Base-by-base conservation (phyloP, 768 basidiomycete genomes). In the Tephrocybe sp. region DNA sequence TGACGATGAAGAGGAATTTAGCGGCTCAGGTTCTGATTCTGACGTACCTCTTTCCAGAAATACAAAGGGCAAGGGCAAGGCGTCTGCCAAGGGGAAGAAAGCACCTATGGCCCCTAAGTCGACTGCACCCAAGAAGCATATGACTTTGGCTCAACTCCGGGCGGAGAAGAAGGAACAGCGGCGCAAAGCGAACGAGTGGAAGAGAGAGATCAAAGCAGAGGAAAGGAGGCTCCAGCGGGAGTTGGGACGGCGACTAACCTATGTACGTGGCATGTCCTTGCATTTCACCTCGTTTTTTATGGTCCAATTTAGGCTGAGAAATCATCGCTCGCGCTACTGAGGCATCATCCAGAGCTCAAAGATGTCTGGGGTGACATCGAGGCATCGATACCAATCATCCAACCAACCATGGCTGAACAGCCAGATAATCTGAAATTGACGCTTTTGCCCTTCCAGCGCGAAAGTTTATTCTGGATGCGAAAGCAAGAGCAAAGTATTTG, bases 401-500 rank as follows among this genome's bases (percentile, higher is more conserved):
- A 75, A 24, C 91, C 93, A 2, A 69, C 79, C 43, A 80, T 82
- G 58, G 88, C 86, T 40, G 78, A 79, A 23, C 94, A 94, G 49
- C 94, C 97, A 2, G 71, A 69, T 2, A 84, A 83, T n/a, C 71
- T 98, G 52, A 95, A 92, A 64, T 78, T 91, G 42, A 83, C 79
- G 0, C 78, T 99, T 3, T 73, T 99, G 29, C 95, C 94, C 1
- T 99, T 98, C 79, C 97, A 99, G 65, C 82, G 80, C 45, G 97
- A 99, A 69, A 92, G 91, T 68, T 72, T 99, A 55, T 86, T 75
- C 60, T 99, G 97, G 97, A 95, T 99, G 92, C 80, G 82, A 57
- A 78, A 91, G 61, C 97, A 98, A 70, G 97, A 99, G 65, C 72
- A 84, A 46, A 79, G 88, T 6, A 68, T 82, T 2, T 98, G 94